phyloP scores from a whole-genome alignment of 805 yeast species.

The Cyberlindnera samutprakarnensis region DNA sequence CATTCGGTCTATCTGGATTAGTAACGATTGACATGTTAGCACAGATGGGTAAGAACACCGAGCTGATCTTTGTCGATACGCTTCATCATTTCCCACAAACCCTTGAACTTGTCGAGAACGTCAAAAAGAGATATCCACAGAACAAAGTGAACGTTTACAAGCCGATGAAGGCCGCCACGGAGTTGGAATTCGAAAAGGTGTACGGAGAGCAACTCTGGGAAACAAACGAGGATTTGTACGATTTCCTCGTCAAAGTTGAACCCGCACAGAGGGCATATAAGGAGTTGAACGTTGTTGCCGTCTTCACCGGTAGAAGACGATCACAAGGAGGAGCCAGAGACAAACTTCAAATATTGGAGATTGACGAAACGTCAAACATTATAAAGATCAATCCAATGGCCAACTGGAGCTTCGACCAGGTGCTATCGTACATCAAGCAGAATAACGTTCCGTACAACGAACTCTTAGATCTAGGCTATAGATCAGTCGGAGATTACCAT shows the following conservation, averaged over 20 bases:
- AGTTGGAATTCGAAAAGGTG: constrained; percentile 51
- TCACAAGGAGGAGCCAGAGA: constrained; percentile 86
- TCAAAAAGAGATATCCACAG: constrained; percentile 48
- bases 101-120: constrained; percentile 54
- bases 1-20: constrained; percentile 89
- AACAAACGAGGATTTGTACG: constrained; percentile 71
- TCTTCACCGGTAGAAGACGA: constrained; percentile 84
- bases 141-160: constrained; percentile 54
- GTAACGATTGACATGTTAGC: constrained; percentile 81
- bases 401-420: constrained; percentile 72
- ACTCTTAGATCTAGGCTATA: constrained; percentile 76
- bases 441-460: constrained; percentile 81
- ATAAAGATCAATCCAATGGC: constrained; percentile 86
- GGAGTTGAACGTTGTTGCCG: constrained; percentile 69
- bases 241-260: constrained; percentile 84
- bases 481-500: constrained; percentile 93
- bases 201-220: constrained; percentile 85
- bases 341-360: constrained; percentile 63
- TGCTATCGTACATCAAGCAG: constrained; percentile 57
- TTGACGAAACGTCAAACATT: constrained; percentile 61
- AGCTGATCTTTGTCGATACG: constrained; percentile 83
- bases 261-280: constrained; percentile 82
- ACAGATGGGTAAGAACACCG: constrained; percentile 47
- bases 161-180: constrained; percentile 53
- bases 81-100: constrained; percentile 95